These are phyloP conservation scores for Dipodascopsis tothii DNA, from an alignment of 805 yeast genomes.

Conservation along the genomic window DNA sequence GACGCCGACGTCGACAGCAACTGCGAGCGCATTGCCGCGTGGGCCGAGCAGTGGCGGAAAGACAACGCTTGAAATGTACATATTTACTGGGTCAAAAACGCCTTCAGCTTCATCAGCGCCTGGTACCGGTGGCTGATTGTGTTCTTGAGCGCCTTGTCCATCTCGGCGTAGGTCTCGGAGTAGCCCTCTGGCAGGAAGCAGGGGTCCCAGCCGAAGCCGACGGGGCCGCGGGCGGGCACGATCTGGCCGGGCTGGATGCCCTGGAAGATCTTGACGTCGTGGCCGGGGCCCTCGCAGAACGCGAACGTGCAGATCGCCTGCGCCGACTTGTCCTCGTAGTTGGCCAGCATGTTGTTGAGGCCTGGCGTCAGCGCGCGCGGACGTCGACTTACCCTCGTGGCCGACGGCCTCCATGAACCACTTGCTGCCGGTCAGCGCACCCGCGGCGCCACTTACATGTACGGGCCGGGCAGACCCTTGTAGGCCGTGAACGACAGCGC, in stretches of 20 bases:
- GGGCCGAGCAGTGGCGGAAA: conserved; percentile 69
- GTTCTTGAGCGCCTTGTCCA: conserved; percentile 71
- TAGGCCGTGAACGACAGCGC: conserved; percentile 77
- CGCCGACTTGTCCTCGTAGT: conserved; percentile 78
- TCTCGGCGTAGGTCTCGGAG: conserved; percentile 76
- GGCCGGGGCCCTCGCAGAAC: conserved; percentile 73
- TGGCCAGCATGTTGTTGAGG: conserved; percentile 65
- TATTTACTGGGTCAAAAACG: conserved; percentile 33
- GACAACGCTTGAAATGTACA: conserved; percentile 33
- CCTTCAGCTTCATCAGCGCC: conserved; percentile 68
- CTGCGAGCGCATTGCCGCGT: conserved; percentile 61
- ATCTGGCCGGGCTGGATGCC: conserved; percentile 62
- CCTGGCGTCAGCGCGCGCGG: conserved; percentile 34
- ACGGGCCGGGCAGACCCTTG: conserved; percentile 89
- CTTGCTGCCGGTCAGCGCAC: conserved; percentile 36
- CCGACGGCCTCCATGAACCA: conserved; percentile 84
- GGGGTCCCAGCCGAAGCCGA: conserved; percentile 91
- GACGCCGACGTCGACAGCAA: conserved; percentile 77
- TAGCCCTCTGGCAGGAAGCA: conserved; percentile 76
- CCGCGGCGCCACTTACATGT: conserved; percentile 35
- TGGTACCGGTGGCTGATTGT: conserved; percentile 77
- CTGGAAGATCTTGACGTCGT: conserved; percentile 67
- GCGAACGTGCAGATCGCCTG: conserved; percentile 89
- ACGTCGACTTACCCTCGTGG: conserved; percentile 34
- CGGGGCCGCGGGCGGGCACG: conserved; percentile 70